A percentile compares a stretch with the other conserved stretches of the same genome.
phyloP scores from a whole-genome alignment of 805 yeast genomes.

The Nakazawaea ishiwadae region DNA sequence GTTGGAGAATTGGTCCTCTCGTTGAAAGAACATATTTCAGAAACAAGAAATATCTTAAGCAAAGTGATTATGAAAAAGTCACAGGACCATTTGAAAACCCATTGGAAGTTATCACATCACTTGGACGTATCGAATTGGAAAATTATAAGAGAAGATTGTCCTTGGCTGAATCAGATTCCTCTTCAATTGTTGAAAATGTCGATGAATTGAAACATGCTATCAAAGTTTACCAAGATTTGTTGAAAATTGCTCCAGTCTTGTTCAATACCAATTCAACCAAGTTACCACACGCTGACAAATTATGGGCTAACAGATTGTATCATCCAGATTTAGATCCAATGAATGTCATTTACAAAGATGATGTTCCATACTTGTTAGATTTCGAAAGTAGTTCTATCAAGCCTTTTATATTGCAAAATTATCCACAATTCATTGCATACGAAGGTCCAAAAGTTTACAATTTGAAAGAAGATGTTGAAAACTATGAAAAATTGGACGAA shows the following conservation, averaged over 20 bases:
- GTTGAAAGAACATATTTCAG: conserved; percentile 77
- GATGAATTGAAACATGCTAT: conserved; percentile 44
- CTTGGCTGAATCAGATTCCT: conserved; percentile 49
- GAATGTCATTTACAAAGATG: conserved; percentile 59
- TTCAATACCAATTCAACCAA: conserved; percentile 48
- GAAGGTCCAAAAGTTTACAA: conserved; percentile 85
- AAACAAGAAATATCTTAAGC: conserved; percentile 50
- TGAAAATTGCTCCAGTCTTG: conserved; percentile 50
- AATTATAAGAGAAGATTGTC: conserved; percentile 49
- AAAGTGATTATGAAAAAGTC: conserved; percentile 40
- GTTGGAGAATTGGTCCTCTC: conserved; percentile 93
- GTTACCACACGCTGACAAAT: conserved; percentile 57
- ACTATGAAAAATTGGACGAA: conserved; percentile 61
- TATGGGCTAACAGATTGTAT: conserved; percentile 68
- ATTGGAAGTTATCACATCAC: conserved; percentile 54
- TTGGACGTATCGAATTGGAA: conserved; percentile 66
- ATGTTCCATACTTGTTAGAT: conserved; percentile 58
- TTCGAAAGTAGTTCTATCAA: conserved; percentile 77
- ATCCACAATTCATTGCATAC: conserved; percentile 83
- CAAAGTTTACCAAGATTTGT: conserved; percentile 57
- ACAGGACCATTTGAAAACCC: conserved; percentile 84
- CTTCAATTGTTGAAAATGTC: conserved; percentile 38
- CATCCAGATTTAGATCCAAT: conserved; percentile 89
- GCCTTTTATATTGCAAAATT: conserved; percentile 73
- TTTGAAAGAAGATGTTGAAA: conserved; percentile 68